Base-by-base conservation (phyloP, 2,329 filamentous ascomycete species). In the Fusarium tupiense region DNA sequence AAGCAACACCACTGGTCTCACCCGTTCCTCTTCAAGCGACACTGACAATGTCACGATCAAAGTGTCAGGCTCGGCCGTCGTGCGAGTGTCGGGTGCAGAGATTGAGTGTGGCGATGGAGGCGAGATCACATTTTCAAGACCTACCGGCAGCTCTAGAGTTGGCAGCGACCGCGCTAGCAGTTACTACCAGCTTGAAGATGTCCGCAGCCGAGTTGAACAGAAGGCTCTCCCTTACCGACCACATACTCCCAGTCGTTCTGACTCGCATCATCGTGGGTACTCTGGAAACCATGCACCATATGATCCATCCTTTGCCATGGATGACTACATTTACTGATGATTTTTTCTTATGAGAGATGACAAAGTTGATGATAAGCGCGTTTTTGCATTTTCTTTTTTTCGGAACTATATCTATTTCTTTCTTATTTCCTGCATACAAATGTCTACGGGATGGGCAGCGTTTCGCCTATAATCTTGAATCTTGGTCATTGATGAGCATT, bases 31-130 rank as follows among this genome's bases (percentile, higher is more conserved):
- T 9, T 81, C 81, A 7, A 87, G 85, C 65, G 85, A 86, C 59
- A 86, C 89, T 62, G 89, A 91, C 43, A 89, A 91, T 69, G 84
- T 91, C 64, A 91, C 89, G 22, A 91, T 92, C 79, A 89, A 89
- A 73, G 84, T 92, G 53, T 87, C 85, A 31, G 88, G 88, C 19
- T 84, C 84, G 38, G 86, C 88, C n/a, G 84, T 87, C 29, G 86
- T 92, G 64, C 86, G 87, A 72, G 85, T 91, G 33, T 87, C 87
- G 43, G 86, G 87, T 35, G 84, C 89, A 16, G 88, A 90, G 78
- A 90, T 92, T 76, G 86, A 89, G 74, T 90, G 88, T 78, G 83
- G 80, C 44, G 87, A 90, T 57, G 89, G 89, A 43, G 89, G 89
- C 29, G 89, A 91, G 76, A 89, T 92, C 74, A 90, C 87, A 71